Evolutionary conservation across 306 rosid species (phyloP).

Genomic region (Casuarina equisetifolia): DNA sequence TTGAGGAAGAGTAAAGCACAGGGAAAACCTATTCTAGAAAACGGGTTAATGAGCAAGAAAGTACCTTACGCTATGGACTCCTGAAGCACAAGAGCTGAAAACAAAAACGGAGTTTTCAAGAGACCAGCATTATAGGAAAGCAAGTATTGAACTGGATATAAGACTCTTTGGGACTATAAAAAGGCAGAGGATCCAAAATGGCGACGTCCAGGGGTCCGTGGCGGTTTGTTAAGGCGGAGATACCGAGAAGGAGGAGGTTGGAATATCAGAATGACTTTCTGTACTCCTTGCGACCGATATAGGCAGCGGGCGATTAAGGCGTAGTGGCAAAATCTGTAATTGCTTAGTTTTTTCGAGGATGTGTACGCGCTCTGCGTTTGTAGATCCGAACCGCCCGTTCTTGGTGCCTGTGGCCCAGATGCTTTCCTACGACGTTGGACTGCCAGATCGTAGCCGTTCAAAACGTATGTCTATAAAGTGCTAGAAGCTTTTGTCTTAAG

Average conservation of each 20-base stretch:
- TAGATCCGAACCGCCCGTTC: constrained; percentile 11
- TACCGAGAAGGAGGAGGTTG: constrained; percentile 33
- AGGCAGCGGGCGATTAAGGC: neutral
- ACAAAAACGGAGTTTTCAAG: constrained; percentile 1
- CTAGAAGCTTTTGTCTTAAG: neutral
- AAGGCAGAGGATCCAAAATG: constrained; percentile 1
- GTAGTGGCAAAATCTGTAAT: neutral
- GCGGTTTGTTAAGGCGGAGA: constrained; percentile 22
- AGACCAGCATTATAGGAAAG: constrained; percentile 13
- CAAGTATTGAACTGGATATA: neutral
- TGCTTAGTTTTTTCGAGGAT: neutral
- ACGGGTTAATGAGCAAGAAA: neutral
- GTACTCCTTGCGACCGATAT: neutral
- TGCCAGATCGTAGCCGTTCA: neutral
- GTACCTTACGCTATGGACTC: constrained; percentile 25
- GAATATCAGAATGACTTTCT: constrained; percentile 27
- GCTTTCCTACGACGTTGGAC: neutral
- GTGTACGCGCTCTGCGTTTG: neutral
- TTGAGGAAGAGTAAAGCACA: neutral
- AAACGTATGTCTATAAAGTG: neutral
- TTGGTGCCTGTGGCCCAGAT: constrained; percentile 16
- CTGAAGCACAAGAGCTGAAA: neutral
- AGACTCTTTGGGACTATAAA: neutral
- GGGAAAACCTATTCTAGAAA: neutral
- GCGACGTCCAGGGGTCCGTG: neutral